These are phyloP conservation scores for Cyclotella atomus DNA, from an alignment of 108 stramenopile genomes.

Conservation along the genomic window DNA sequence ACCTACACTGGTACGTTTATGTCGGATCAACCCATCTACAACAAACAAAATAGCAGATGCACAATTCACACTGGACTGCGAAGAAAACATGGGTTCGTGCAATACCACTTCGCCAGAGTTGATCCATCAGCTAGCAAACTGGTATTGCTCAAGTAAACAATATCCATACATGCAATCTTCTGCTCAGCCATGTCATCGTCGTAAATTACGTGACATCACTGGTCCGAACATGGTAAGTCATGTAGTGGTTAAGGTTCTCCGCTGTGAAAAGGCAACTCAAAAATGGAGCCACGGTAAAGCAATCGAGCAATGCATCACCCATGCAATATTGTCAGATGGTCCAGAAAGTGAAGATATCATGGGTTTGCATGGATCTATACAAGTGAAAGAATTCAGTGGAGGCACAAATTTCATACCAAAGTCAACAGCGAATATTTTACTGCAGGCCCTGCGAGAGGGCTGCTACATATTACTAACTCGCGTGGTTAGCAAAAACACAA, in stretches of 20 bases:
- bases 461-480: slow-evolving; percentile 35
- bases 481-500: slow-evolving; percentile 22
- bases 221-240: slow-evolving; percentile 34
- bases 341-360: slow-evolving; percentile 39
- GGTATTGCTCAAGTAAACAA: slow-evolving; percentile 22
- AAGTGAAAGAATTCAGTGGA: not conserved
- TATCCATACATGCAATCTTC: slow-evolving; percentile 3
- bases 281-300: not conserved
- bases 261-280: slow-evolving; percentile 40
- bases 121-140: slow-evolving; percentile 23
- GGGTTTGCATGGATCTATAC: slow-evolving; percentile 24
- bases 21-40: slow-evolving; percentile 30
- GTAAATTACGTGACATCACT: slow-evolving; percentile 40
- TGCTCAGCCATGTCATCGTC: slow-evolving; percentile 28
- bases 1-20: slow-evolving; percentile 28
- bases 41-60: not conserved
- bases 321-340: slow-evolving; percentile 41
- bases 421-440: slow-evolving; percentile 32
- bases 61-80: slow-evolving; percentile 37
- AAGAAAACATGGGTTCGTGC: slow-evolving; percentile 14
- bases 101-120: slow-evolving; percentile 29
- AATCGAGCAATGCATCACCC: slow-evolving; percentile 11
- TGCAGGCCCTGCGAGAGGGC: slow-evolving; percentile 43
- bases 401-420: slow-evolving; percentile 11
- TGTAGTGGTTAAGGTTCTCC: slow-evolving; percentile 45